Evolutionary conservation across 2,329 filamentous ascomycete species (phyloP), one percentile per base, ranked within the genome.

Genomic region (Stagonosporopsis tanaceti): DNA sequence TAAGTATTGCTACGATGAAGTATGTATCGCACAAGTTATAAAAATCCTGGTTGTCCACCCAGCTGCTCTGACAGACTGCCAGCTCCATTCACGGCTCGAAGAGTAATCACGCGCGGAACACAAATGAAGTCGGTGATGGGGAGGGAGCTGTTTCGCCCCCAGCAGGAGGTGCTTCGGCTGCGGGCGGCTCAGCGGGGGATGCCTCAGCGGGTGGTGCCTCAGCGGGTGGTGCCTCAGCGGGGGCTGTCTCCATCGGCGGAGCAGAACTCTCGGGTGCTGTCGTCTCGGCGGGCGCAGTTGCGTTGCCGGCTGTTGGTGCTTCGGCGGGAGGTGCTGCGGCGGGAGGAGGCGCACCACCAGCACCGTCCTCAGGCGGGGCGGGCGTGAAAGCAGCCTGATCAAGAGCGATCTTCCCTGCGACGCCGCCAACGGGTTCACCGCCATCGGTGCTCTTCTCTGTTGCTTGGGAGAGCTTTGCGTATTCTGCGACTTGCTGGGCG

Each of bases 301-400:
- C 32, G 32, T 34, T 34, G 3, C 32, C 32, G 15, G 14, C 32
- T 15, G 32, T 14, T n/a, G 42, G 42, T 15, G 42, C 42, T 25
- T 24, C 42, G 5, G 48, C 48, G 7, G 39, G 48, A 12, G 59
- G 62, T 1, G 54, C 47, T 34, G 55, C 58, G 39, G 69, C 54
- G 6, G 66, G 61, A 4, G 67, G 61, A 14, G 64, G 55, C 2
- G 57, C 60, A 17, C 57, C 65, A 47, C 57, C 32, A 8, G 32
- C 65, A 5, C 52, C 56, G 22, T 60, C 61, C 44, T 70, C 53
- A 6, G 67, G 60, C 14, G 67, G 62, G 6, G 65, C 67, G 20
- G 69, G 68, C 2, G 61, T 52, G 32, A 72, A 72, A 3, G 70
- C 69, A 47, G 71, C 71, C 34, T 60, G 57, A 4, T 59, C 65